Evolutionary conservation across 305 asterid genomes (phyloP).

Genomic region (Solanum hybrid): DNA sequence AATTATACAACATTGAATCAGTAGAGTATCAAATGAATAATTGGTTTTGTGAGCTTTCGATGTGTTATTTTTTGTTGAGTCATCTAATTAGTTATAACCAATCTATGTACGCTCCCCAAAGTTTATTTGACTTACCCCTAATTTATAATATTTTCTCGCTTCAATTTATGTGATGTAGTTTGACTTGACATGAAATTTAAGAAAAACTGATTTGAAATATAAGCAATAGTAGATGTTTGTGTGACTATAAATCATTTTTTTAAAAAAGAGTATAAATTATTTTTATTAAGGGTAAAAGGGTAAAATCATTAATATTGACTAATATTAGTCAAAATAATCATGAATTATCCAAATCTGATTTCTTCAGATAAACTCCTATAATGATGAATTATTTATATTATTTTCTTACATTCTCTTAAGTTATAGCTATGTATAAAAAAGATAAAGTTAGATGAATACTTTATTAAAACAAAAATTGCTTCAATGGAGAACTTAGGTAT

Average conservation of each 20-base stretch:
- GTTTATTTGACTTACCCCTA: neutral
- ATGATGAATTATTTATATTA: neutral
- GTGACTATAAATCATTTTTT: too few species aligned
- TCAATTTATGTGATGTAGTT: too few species aligned
- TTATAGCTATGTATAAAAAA: neutral
- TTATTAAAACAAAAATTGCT: neutral
- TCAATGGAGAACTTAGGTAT: neutral
- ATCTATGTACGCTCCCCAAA: neutral
- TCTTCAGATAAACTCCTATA: neutral
- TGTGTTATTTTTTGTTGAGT: neutral
- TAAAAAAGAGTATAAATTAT: accelerated
- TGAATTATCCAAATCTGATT: neutral
- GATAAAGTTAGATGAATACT: neutral
- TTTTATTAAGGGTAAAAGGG: neutral
- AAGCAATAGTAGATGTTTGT: neutral
- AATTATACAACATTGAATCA: neutral
- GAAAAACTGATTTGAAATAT: too few species aligned
- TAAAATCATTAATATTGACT: neutral
- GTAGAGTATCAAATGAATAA: neutral
- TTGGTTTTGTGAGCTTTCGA: neutral
- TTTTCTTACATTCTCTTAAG: neutral
- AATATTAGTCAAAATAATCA: neutral
- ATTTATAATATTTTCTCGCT: too few species aligned
- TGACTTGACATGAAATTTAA: neutral
- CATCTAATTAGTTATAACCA: neutral